Evolutionary conservation across 140 eudicot genomes (phyloP), one percentile per base, ranked within the genome.

Genomic region (Anethum foeniculum): DNA sequence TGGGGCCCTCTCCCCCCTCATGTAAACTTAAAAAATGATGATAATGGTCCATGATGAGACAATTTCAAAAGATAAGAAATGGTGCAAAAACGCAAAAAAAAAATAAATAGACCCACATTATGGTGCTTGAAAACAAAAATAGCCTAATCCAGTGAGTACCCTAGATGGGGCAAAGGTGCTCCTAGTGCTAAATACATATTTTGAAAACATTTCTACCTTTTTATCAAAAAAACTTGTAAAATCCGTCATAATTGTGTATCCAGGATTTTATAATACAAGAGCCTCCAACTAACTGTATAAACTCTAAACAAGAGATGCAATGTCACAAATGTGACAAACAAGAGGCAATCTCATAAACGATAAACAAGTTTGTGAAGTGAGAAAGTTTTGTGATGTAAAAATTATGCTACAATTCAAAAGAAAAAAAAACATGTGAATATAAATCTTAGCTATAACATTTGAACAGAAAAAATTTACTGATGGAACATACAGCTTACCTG

Each of bases 401-500:
- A 32, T 68, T 41, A 32, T 68, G 74, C 18, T 68, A 13, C 23
- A 68, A 1, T 30, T 6, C 19, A 1, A 2, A 68, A 68, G 0
- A 68, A 68, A 36, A 43, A 25, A 43, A 1, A 23, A 12, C 32
- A 43, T 48, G 32, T 46, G n/a, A 43, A 74, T 14, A 44, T n/a
- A 41, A 23, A 15, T 27, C 34, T 38, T 30, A 10, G 6, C 12
- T 30, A 14, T 6, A 48, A 76, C 52, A 76, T 48, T 49, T 13
- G 47, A 48, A 46, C 3, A 27, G 13, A 39, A 52, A 16, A 34
- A 5, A 18, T 65, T 23, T 32, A 15, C 54, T 38, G 43, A 18
- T 18, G 79, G 75, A 58, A 15, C 56, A 49, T 11, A 62, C 23
- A 19, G 77, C 51, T 81, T 81, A 93, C 99, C 99, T 95, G 99